These are phyloP conservation scores for Podospora tetraspora DNA, from an alignment of 495 filamentous ascomycete species.

Conservation along the genomic window DNA sequence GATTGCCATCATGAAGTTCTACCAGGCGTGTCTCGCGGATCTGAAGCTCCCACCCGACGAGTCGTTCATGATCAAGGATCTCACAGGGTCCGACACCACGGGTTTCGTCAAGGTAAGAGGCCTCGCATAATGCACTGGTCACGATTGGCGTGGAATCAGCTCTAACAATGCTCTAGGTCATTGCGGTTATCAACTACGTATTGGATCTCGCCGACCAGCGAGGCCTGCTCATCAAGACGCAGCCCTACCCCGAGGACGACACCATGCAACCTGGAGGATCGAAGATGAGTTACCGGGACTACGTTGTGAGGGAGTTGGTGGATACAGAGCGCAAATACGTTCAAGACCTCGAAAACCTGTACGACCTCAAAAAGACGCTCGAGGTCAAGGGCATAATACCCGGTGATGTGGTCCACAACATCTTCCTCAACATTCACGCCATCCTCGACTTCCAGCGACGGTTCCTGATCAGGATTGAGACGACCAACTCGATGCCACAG, in stretches of 20 bases:
- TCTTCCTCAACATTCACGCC: slow-evolving; percentile 92
- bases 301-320: slow-evolving; percentile 84
- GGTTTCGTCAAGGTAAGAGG: slow-evolving; percentile 84
- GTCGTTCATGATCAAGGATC: slow-evolving; percentile 84
- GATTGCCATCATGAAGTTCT: slow-evolving; percentile 52
- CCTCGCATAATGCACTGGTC: neutral
- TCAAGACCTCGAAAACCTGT: slow-evolving; percentile 92
- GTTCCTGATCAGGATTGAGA: slow-evolving; percentile 92
- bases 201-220: slow-evolving; percentile 76
- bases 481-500: slow-evolving; percentile 77
- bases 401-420: slow-evolving; percentile 86
- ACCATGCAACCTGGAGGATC: slow-evolving; percentile 40
- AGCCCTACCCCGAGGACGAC: slow-evolving; percentile 43
- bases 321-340: slow-evolving; percentile 96
- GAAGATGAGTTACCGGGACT: slow-evolving; percentile 72
- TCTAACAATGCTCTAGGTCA: slow-evolving; percentile 31
- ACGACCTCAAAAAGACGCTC: slow-evolving; percentile 84
- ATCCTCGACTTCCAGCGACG: slow-evolving; percentile 91
- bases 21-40: slow-evolving; percentile 54
- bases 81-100: slow-evolving; percentile 90
- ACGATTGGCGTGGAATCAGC: slow-evolving; percentile 12
- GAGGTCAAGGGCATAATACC: slow-evolving; percentile 82
- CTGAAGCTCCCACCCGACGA: slow-evolving; percentile 72
- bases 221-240: slow-evolving; percentile 58
- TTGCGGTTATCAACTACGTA: slow-evolving; percentile 80